A percentile compares a stretch with the other conserved stretches of the same genome.
Evolutionary conservation across 83 land plant genomes (phyloP).

Genomic region (Thuja plicata): DNA sequence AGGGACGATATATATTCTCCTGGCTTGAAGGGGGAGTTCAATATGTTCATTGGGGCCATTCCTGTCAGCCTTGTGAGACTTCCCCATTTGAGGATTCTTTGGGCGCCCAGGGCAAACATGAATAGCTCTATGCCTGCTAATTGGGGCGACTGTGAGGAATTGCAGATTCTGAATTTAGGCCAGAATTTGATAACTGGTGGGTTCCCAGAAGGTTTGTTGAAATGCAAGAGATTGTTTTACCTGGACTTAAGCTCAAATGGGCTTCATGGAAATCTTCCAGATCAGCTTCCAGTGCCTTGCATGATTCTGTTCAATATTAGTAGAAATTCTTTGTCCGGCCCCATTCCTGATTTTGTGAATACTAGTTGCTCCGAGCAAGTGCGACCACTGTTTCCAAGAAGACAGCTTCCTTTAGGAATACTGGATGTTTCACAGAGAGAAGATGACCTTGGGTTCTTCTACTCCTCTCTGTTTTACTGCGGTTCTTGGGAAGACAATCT

Average conservation of each 20-base stretch:
- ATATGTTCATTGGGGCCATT: constrained; percentile 39
- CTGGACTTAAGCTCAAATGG: constrained; percentile 55
- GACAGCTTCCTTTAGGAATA: neutral
- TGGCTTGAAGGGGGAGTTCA: constrained; percentile 36
- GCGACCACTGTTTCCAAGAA: neutral
- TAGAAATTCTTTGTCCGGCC: constrained; percentile 46
- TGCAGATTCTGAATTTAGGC: constrained; percentile 43
- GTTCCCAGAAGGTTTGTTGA: constrained; percentile 31
- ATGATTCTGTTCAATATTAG: constrained; percentile 70
- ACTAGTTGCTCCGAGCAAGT: constrained; percentile 16
- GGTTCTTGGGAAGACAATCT: constrained; percentile 10
- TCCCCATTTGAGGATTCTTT: constrained; percentile 39
- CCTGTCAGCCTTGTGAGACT: constrained; percentile 29
- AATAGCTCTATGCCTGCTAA: constrained; percentile 26
- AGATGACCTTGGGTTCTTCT: constrained; percentile 23
- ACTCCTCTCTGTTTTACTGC: constrained; percentile 28
- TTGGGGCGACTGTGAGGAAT: constrained; percentile 22
- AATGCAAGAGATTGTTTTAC: constrained; percentile 34
- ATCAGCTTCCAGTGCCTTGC: constrained; percentile 55
- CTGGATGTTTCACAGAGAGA: neutral
- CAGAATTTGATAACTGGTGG: constrained; percentile 33
- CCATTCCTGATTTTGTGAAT: constrained; percentile 27
- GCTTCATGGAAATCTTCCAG: constrained; percentile 32
- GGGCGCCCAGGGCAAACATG: constrained; percentile 64
- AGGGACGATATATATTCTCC: constrained; percentile 6